Evolutionary conservation across 805 yeast species (phyloP), one percentile per base, ranked within the genome.

Genomic region (Clavispora asparagi): DNA sequence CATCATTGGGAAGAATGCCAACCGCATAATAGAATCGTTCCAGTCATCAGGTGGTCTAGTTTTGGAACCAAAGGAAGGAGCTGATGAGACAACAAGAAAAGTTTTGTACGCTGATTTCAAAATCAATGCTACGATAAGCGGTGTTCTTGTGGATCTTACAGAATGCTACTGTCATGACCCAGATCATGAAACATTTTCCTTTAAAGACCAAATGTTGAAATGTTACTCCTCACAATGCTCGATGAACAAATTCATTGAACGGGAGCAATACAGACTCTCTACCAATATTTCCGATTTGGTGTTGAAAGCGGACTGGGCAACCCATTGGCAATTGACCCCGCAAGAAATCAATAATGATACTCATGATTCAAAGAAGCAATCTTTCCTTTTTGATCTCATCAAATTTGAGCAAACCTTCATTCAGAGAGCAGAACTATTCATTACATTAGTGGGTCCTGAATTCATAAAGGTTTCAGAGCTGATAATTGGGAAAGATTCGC

Each of bases 371-470:
- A 80, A 79, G 55, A 73, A 81, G 32, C 96, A 88, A 60, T 83
- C 87, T 46, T 81, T 83, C 47, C 76, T 87, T 4, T 89, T 85
- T 63, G 96, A 88, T 59, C 66, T 87, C 41, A 78, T 88, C 27
- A 72, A 81, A 46, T 77, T 81, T 40, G 95, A 87, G 53, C 87
- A 84, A 55, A 75, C 80, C 14, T 85, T 84, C 43, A 75, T 87
- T 23, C 81, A 78, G 41, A 76, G 87, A 57, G 83, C 90, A 2
- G 73, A 75, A 50, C 79, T 84, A 3, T 83, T 87, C 44, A 69
- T 85, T 3, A 78, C 77, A 57, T 46, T 59, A 6, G 75, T 69
- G 5, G 76, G 70, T 0, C 76, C 76, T 0, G 70, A 63, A 43
- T 71, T 71, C 41, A 53, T 70, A 14, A 63, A 63, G 29, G 63